Evolutionary conservation across 1,139 yeast species (phyloP), one percentile per base, ranked within the genome.

Genomic region (Debaryomycetaceae sp.): DNA sequence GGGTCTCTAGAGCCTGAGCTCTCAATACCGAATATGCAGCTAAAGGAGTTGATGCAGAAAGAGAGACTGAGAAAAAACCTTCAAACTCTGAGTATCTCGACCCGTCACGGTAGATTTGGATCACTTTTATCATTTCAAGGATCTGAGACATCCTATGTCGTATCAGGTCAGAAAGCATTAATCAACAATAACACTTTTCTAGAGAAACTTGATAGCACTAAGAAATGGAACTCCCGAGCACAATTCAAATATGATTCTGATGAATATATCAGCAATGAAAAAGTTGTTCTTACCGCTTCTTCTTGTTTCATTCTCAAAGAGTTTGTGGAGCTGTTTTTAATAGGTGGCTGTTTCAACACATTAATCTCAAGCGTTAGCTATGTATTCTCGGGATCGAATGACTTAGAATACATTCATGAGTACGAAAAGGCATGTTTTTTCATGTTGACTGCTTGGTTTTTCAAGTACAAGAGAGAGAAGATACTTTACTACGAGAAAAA

Each of bases 91-190:
- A 70, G 75, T 42, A 69, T 80, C 5, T 80, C 86, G 1, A 78
- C 91, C 0, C 76, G 99, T 43, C 99, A 93, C 59, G 93, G 95
- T 4, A 75, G 96, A 38, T 93, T 93, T 68, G 99, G 99, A 1
- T 83, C 98, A 0, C 69, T 91, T 52, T 64, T 90, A 8, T 84
- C 96, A 1, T 73, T 90, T 29, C 80, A 83, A 48, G 79, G 78
- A 45, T 74, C 76, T 47, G 78, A 76, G 6, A 72, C 86, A 39
- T 67, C 87, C 24, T 80, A 88, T 13, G 80, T 89, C 0, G 64
- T 74, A 7, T 81, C 96, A 1, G 96, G 97, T 5, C 91, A 87
- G 51, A 81, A 80, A 49, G 88, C 84, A 2, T 59, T 86, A 7
- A 57, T 70, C 13, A 70, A 75, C 40, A 70, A 78, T 4, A 69